phyloP scores from a whole-genome alignment of 2,329 filamentous ascomycete species.

The Cercospora berteroae region DNA sequence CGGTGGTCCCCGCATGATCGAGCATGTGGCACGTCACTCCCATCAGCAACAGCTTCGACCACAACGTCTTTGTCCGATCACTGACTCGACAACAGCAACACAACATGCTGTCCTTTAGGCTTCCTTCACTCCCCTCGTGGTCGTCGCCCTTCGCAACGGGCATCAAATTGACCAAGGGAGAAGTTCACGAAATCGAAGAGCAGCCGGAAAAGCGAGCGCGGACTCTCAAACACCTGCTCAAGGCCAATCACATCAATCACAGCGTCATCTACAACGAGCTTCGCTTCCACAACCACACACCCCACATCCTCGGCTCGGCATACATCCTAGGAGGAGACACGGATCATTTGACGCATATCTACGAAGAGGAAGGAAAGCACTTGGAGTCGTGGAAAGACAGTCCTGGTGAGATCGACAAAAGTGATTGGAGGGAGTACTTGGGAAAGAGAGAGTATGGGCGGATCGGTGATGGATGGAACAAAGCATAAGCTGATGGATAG shows the following conservation, averaged over 20 bases:
- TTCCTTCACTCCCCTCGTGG: conserved; percentile 33
- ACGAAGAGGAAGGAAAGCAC: conserved; percentile 69
- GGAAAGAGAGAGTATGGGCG: conserved; percentile 63
- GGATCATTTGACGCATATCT: conserved; percentile 73
- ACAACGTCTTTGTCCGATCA: background rate
- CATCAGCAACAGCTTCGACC: background rate
- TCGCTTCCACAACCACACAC: conserved; percentile 76
- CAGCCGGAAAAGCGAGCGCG: conserved; percentile 74
- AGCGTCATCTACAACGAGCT: conserved; percentile 75
- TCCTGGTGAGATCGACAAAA: conserved; percentile 75
- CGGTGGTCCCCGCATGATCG: background rate
- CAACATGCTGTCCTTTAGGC: conserved; percentile 20
- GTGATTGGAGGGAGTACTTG: conserved; percentile 84
- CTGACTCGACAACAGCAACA: background rate
- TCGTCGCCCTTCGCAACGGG: conserved; percentile 25
- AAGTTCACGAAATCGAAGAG: conserved; percentile 77
- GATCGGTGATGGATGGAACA: conserved; percentile 15
- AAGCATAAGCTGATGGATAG: conserved; percentile 7
- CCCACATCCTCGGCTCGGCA: conserved; percentile 78
- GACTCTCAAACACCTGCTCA: conserved; percentile 84
- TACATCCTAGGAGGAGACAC: conserved; percentile 78
- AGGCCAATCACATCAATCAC: conserved; percentile 88
- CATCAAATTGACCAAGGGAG: conserved; percentile 62
- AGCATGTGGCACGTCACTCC: conserved; percentile 1
- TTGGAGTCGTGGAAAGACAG: conserved; percentile 81